Percentiles rank a stretch among this genome's conserved stretches.
These are phyloP conservation scores for Ogataea pini DNA, from an alignment of 805 yeast genomes.

Conservation along the genomic window DNA sequence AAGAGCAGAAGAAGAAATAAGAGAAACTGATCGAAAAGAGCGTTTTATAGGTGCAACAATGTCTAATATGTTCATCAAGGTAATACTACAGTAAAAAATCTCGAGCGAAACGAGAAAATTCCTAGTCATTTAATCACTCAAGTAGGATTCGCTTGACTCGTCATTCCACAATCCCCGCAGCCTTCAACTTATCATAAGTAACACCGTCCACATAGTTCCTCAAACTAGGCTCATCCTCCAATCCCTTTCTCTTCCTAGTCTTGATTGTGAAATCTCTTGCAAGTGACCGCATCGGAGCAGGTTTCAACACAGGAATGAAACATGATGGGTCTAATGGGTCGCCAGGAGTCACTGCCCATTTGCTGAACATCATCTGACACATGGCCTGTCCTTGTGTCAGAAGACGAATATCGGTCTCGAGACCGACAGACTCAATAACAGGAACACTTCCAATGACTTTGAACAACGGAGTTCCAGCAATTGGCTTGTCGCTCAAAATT, in stretches of 20 bases:
- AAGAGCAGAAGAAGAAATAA: constrained; percentile 50
- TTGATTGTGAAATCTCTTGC: constrained; percentile 90
- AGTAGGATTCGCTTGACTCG: no score
- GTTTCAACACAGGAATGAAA: constrained; percentile 65
- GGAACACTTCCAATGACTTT: constrained; percentile 70
- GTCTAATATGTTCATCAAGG: not conserved
- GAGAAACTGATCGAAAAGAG: constrained; percentile 14
- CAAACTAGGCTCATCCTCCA: constrained; percentile 69
- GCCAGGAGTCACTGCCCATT: constrained; percentile 85
- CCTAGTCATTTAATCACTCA: no score
- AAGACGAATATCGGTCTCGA: constrained; percentile 81
- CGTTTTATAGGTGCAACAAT: not conserved
- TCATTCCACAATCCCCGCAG: constrained; percentile 23
- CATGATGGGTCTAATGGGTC: constrained; percentile 78
- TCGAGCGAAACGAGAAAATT: no score
- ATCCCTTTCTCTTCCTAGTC: constrained; percentile 85
- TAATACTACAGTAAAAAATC: no score
- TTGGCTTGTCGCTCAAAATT: constrained; percentile 46
- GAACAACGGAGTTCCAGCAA: constrained; percentile 73
- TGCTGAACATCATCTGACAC: constrained; percentile 62
- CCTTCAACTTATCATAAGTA: constrained; percentile 50
- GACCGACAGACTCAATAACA: constrained; percentile 85
- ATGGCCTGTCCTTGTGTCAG: constrained; percentile 78
- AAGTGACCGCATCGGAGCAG: constrained; percentile 67
- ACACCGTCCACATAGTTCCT: constrained; percentile 67